Conservation (phyloP, 305 asterid genomes). For the Ajuga reptans region DNA sequence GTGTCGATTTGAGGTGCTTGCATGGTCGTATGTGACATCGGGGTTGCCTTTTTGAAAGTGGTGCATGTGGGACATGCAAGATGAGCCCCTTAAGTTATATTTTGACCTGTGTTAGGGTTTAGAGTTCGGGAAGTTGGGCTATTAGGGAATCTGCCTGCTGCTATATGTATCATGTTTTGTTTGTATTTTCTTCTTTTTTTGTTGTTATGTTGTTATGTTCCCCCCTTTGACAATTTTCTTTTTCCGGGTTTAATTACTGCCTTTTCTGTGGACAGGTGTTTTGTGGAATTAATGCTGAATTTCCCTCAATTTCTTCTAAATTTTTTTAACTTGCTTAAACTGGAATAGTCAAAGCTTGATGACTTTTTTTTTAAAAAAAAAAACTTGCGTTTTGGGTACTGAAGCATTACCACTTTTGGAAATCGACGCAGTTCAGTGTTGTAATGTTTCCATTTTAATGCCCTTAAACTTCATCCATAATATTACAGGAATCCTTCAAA, state of each 20-base stretch:
- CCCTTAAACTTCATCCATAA: background rate
- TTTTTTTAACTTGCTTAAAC: background rate
- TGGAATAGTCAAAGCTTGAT: background rate
- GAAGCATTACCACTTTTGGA: too few species aligned
- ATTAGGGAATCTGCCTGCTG: slow-evolving; percentile 24
- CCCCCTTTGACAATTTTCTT: background rate
- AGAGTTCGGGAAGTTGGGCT: slow-evolving; percentile 29
- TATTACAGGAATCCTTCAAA: too few species aligned
- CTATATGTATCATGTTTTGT: slow-evolving; percentile 33
- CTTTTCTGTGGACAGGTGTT: slow-evolving; percentile 15
- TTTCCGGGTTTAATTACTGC: slow-evolving; percentile 18
- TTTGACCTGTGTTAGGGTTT: slow-evolving; percentile 34
- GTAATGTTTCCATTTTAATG: too few species aligned
- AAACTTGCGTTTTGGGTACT: too few species aligned
- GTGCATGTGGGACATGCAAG: slow-evolving; percentile 25
- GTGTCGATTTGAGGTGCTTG: slow-evolving; percentile 26
- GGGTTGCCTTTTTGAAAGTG: slow-evolving; percentile 26
- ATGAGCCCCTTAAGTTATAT: slow-evolving; percentile 29
- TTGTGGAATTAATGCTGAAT: slow-evolving; percentile 27
- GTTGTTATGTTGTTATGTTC: slow-evolving; percentile 18
- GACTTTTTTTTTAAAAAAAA: too few species aligned
- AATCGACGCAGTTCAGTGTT: too few species aligned
- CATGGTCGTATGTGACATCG: slow-evolving; percentile 23
- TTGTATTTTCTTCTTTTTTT: slow-evolving; percentile 13
- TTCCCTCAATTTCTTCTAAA: background rate